Percentiles rank a stretch among this genome's conserved stretches.
phyloP scores from a whole-genome alignment of 2,329 filamentous ascomycete genomes.

The Thielaviopsis punctulata region DNA sequence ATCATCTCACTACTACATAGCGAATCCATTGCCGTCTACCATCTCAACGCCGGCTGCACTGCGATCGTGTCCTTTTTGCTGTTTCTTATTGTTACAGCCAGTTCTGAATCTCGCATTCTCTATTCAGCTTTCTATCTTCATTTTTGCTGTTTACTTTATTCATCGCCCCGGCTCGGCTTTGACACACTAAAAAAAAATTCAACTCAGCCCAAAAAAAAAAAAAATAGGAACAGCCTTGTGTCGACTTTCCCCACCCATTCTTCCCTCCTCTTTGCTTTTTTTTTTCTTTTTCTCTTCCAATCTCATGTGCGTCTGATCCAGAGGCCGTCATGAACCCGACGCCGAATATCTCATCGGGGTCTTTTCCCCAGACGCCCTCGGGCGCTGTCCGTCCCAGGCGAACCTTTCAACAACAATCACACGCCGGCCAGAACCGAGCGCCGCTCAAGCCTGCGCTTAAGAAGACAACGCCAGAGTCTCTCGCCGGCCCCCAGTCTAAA shows the following conservation, averaged over 20 bases:
- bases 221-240: neutral
- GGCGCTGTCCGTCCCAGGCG: constrained; percentile 11
- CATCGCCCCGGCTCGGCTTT: neutral
- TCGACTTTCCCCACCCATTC: neutral
- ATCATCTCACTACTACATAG: neutral
- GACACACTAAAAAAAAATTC: no score
- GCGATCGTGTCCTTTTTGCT: neutral
- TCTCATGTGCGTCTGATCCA: neutral
- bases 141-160: neutral
- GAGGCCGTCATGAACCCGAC: constrained; percentile 9
- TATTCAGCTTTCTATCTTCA: neutral
- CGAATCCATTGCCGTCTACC: neutral
- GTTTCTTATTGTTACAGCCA: neutral
- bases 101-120: neutral
- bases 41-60: neutral
- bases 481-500: neutral
- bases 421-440: neutral
- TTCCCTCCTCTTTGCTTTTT: neutral
- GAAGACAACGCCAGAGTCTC: neutral
- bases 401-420: constrained; percentile 5
- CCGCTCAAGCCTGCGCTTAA: constrained; percentile 1
- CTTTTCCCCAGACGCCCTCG: constrained; percentile 11
- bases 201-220: neutral
- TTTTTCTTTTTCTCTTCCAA: neutral
- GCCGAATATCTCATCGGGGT: constrained; percentile 10